Evolutionary conservation across 129 eudicot genomes (phyloP), one percentile per base, ranked within the genome.

Genomic region (Flaveria ramosissima): DNA sequence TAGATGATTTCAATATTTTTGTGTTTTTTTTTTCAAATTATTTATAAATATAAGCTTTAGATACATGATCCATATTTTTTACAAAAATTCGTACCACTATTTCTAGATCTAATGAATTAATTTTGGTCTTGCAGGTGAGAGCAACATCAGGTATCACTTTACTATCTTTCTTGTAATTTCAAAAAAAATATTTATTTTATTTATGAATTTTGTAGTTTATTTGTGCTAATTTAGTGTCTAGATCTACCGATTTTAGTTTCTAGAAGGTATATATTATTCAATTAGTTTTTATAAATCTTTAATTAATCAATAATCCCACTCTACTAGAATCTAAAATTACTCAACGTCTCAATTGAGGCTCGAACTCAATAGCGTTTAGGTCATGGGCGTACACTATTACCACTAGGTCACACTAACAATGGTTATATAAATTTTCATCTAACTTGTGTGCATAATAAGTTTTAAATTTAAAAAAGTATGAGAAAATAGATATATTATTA

Each of bases 101-200:
- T 14, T 59, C 16, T 45, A 43, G 23, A 24, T 62, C 27, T 52
- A 71, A 50, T 4, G 26, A 62, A 62, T 27, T 62, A 12, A 17
- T 51, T 36, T 66, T 51, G 1, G 6, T 9, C 24, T 67, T 77
- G 68, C 80, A 77, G 80, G 74, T 41, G 53, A 42, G 52, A 63
- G 45, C 27, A 21, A 77, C 68, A 77, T 55, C 73, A 77, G 80
- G 74, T 77, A 77, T 77, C 36, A 13, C 41, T 2, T 39, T 3
- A 26, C 55, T 50, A 14, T 30, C 6, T 3, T 74, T 45, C 24
- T 77, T 17, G 45, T 53, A 53, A 17, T 12, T 64, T 51, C 32
- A 30, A 4, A 14, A 19, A 39, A 2, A 5, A n/a, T n/a, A 50
- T 76, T 4, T 8, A 8, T 36, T 76, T 36, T 77, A 1, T 9